Evolutionary conservation across 331 rosid species (phyloP).

Genomic region (Stylosanthes scabra): DNA sequence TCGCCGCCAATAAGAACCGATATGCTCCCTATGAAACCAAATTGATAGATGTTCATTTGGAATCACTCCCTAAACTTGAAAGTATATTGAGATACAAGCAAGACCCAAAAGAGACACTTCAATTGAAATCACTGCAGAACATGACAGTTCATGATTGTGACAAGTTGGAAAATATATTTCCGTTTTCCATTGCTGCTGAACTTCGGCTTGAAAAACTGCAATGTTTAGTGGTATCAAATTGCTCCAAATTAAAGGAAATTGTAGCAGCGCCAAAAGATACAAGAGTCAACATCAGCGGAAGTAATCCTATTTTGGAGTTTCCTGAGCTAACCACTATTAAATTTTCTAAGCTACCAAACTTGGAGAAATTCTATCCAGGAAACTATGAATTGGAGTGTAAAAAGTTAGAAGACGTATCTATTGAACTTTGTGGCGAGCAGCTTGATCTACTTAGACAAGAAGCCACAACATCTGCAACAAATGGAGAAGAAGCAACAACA

Average conservation of each 20-base stretch:
- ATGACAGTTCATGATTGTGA: conserved; percentile 1
- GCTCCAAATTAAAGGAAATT: conserved; percentile 14
- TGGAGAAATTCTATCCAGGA: conserved; percentile 17
- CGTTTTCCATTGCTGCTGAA: background rate
- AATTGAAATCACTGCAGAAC: background rate
- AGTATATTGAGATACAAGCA: conserved; percentile 28
- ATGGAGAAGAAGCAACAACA: background rate
- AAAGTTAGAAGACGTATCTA: background rate
- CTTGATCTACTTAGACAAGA: conserved; percentile 9
- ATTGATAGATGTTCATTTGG: conserved; percentile 14
- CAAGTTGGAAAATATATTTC: conserved; percentile 29
- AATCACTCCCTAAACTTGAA: conserved; percentile 29
- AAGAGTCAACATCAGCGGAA: background rate
- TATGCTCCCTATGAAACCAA: background rate
- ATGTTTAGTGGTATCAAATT: background rate
- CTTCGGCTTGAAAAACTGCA: background rate
- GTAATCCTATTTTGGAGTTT: background rate
- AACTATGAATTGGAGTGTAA: background rate
- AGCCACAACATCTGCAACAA: background rate
- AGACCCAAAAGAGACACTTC: background rate
- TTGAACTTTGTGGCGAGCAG: background rate
- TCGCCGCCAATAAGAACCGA: background rate
- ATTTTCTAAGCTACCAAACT: background rate
- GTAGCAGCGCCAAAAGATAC: background rate
- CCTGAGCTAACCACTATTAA: background rate